These are phyloP conservation scores for Evernia prunastri DNA, from an alignment of 495 filamentous ascomycete genomes.

Conservation along the genomic window DNA sequence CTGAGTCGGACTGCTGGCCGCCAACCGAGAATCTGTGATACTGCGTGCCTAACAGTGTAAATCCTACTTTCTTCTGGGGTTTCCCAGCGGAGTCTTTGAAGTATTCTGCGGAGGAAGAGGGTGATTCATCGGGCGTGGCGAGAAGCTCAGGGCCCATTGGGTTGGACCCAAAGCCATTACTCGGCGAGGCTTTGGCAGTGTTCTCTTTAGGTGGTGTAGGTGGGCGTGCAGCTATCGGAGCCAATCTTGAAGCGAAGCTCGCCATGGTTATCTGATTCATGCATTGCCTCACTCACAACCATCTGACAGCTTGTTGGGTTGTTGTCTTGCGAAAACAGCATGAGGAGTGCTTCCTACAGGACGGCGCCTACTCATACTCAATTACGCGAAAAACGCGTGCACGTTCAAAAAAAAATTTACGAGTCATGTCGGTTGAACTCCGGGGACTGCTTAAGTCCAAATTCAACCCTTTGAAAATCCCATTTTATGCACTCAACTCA, in stretches of 20 bases:
- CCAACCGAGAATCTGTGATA: constrained; percentile 55
- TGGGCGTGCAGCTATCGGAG: constrained; percentile 47
- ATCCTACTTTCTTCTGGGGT: constrained; percentile 64
- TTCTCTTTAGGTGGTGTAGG: constrained; percentile 57
- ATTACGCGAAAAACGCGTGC: constrained; percentile 19
- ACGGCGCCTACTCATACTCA: constrained; percentile 13
- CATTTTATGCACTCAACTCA: not conserved
- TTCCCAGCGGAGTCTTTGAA: constrained; percentile 35
- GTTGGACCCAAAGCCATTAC: constrained; percentile 6
- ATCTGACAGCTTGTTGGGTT: not conserved
- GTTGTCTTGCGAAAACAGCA: not conserved
- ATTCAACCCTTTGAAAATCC: not conserved
- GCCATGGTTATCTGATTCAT: constrained; percentile 40
- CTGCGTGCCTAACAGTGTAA: constrained; percentile 59
- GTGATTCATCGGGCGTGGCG: constrained; percentile 45
- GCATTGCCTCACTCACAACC: constrained; percentile 3
- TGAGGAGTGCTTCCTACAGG: not conserved
- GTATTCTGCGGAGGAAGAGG: constrained; percentile 39
- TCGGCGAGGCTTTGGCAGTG: constrained; percentile 27
- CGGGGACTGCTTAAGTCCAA: not conserved
- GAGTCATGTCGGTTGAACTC: constrained; percentile 3
- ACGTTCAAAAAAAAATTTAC: not conserved
- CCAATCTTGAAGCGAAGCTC: constrained; percentile 41
- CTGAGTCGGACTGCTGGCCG: constrained; percentile 40
- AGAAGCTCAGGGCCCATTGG: constrained; percentile 19